Evolutionary conservation across 2,329 filamentous ascomycete genomes (phyloP), one percentile per base, ranked within the genome.

Genomic region (Geosmithia flava): DNA sequence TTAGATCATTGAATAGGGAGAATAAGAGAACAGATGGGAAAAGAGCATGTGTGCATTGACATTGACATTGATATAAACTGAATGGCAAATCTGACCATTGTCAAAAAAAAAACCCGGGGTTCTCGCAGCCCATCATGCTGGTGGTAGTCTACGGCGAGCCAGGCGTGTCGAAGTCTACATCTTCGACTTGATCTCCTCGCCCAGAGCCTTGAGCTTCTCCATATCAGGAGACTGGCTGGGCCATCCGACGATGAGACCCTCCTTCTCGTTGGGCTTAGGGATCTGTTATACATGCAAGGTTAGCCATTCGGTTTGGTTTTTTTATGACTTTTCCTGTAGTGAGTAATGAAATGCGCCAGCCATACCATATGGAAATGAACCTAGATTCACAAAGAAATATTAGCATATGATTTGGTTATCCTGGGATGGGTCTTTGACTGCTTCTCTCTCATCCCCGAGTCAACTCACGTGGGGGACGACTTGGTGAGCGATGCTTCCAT

Each of bases 351-450:
- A 27, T 30, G n/a, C 11, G 6, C 3, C 42, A 27, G 39, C 57
- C 73, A 54, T 76, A 88, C 85, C 80, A 97, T 83, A 62, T 98
- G 93, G 67, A 98, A 91, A 64, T 96, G 90, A 55, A 94, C 85
- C 83, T 88, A 47, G 16, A 33, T 37, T 27, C n/a, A 33, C 23
- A 27, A 8, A 27, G 23, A 40, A 54, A 44, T 51, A 53, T 44
- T 11, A 20, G 19, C 33, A 11, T 16, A 33, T 23, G 17, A n/a
- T 20, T 42, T 19, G 11, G 13, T 16, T 13, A 4, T 40, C 3
- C 15, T 40, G 39, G 23, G 23, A 27, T 27, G 23, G 23, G 8
- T 27, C 8, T 27, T 27, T 27, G 33, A 53, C 43, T 54, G 51
- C 40, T n/a, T 41, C 39, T 16, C 15, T 41, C 39, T 47, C 46